phyloP scores from a whole-genome alignment of 257 asterid species.

The Rubia yunnanensis region DNA sequence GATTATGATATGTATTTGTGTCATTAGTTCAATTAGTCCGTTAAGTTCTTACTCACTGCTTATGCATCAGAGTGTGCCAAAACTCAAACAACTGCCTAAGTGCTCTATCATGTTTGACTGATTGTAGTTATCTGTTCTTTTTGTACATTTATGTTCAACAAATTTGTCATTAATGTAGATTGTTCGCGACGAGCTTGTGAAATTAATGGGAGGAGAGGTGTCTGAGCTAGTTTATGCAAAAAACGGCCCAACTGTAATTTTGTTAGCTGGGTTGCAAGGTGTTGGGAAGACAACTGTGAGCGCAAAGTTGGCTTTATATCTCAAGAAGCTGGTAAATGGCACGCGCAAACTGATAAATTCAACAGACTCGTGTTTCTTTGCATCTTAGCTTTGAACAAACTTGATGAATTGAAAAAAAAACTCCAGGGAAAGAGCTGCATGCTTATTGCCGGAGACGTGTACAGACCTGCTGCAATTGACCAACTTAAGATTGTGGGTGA shows the following conservation, averaged over 20 bases:
- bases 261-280: constrained; percentile 97
- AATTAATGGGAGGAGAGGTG: constrained; percentile 94
- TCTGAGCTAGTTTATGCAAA: constrained; percentile 80
- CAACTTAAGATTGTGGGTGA: constrained; percentile 85
- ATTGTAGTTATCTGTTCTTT: background rate
- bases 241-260: constrained; percentile 69
- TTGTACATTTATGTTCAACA: background rate
- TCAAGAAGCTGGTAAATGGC: constrained; percentile 65
- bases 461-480: constrained; percentile 98
- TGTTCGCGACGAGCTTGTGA: constrained; percentile 81
- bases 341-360: constrained; percentile 9
- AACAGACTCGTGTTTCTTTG: background rate
- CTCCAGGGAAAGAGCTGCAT: constrained; percentile 91
- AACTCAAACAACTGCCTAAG: background rate
- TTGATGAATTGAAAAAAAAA: constrained; percentile 15
- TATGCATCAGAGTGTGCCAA: background rate
- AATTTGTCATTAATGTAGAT: constrained; percentile 33
- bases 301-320: constrained; percentile 91
- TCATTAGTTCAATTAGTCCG: background rate
- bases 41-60: background rate
- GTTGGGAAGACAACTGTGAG: constrained; percentile 99
- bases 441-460: constrained; percentile 97
- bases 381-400: constrained; percentile 11
- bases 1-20: background rate
- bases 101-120: background rate